Evolutionary conservation across 352 stramenopile genomes (phyloP), one percentile per base, ranked within the genome.

Genomic region (Poterioochromonas sp.): DNA sequence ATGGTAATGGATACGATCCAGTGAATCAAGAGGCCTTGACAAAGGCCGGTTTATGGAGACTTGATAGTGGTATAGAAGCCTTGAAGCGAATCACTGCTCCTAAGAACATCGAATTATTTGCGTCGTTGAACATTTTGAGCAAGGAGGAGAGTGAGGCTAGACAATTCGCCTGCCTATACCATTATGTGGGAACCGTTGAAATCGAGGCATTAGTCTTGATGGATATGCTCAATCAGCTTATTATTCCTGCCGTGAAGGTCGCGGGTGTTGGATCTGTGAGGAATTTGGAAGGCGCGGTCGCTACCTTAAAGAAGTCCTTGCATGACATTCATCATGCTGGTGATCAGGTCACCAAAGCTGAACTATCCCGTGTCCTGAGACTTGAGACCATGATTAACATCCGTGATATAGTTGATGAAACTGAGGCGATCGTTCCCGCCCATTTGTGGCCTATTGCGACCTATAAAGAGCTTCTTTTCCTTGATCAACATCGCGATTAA

Each of bases 51-150:
- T 80, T 93, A n/a, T 90, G 85, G 84, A 86, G 89, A 76, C 90
- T 93, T 76, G 86, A 90, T 62, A 89, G 85, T 47, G 86, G 84
- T 80, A 86, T 91, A 58, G 89, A 93, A 73, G 87, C 88, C 73
- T 89, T 92, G 80, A 79, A 83, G 41, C 73, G 32, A 22, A 83
- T 90, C 73, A 86, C 82, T 39, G 73, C 80, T 26, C 80, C 86
- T 18, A 93, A 94, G 88, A 93, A 93, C 80, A 78, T 87, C 62
- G 82, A 84, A 58, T 83, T 94, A 41, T 94, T 94, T 79, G 77
- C 86, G 53, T 87, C 87, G 65, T 88, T 93, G 83, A 82, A 83
- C 64, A 88, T 94, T 0, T 83, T 93, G 73, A 88, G 73, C 53
- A 80, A 81, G 43, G 83, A 87, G 8, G 89, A 94, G 79, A 88